phyloP scores from a whole-genome alignment of 2,329 filamentous ascomycete species.

The Aspergillus aculeatinus region DNA sequence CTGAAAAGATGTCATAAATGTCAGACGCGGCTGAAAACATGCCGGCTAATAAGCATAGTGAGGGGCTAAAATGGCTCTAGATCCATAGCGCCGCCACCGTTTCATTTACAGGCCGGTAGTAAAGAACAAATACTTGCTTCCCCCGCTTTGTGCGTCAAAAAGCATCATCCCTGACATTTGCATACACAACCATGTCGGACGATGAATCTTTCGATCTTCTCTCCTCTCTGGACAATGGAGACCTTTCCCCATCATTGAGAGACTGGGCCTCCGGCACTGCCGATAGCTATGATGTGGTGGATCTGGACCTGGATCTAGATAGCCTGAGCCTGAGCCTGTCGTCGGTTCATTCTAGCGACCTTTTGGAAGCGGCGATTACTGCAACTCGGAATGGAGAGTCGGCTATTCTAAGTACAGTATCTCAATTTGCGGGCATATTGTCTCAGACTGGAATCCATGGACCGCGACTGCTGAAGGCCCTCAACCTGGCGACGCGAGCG shows the following conservation, averaged over 20 bases:
- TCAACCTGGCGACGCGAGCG: constrained; percentile 23
- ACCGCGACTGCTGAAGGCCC: constrained; percentile 23
- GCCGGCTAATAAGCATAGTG: constrained; percentile 3
- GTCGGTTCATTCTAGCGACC: constrained; percentile 16
- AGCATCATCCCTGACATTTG: neutral
- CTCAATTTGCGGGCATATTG: constrained; percentile 29
- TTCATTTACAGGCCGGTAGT: neutral
- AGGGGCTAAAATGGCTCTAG: neutral
- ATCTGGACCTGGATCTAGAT: neutral
- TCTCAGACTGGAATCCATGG: constrained; percentile 28
- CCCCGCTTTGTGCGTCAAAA: too few species aligned
- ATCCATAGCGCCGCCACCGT: neutral
- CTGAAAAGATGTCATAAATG: neutral
- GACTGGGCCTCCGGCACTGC: neutral
- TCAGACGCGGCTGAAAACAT: constrained; percentile 1
- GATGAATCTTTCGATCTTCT: neutral
- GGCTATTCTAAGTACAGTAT: constrained; percentile 25
- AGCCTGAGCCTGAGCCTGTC: neutral
- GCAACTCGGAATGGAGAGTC: constrained; percentile 28
- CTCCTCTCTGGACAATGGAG: neutral
- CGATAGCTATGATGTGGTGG: neutral
- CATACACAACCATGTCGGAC: neutral
- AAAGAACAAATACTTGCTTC: neutral
- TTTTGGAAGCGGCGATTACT: constrained; percentile 25
- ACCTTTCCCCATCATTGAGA: neutral